phyloP scores from a whole-genome alignment of 2,329 filamentous ascomycete species.

The Trichoderma koningii region DNA sequence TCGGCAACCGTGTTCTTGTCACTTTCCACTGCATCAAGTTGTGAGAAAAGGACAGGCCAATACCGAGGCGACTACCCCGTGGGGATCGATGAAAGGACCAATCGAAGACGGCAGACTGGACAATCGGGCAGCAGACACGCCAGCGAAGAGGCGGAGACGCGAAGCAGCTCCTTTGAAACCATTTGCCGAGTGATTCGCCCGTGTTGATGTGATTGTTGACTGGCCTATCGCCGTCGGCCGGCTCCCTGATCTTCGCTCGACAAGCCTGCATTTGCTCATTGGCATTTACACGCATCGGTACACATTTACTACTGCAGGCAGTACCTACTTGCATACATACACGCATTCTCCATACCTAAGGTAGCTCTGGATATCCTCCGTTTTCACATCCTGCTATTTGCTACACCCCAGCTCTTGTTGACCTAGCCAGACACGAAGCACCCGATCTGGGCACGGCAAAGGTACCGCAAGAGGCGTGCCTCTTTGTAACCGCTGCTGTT shows the following conservation, averaged over 20 bases:
- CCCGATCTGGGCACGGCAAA: neutral
- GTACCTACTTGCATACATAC: constrained; percentile 6
- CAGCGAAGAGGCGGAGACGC: constrained; percentile 17
- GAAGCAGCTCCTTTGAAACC: constrained; percentile 7
- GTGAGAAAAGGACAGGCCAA: neutral
- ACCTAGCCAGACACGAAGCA: neutral
- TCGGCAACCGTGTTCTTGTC: neutral
- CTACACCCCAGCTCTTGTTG: neutral
- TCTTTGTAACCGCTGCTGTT: constrained; percentile 13
- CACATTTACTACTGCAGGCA: neutral
- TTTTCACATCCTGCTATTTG: no score
- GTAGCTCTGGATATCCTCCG: no score
- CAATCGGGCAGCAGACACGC: constrained; percentile 16
- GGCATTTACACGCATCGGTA: neutral
- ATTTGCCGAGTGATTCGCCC: constrained; percentile 7
- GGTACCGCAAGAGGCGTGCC: constrained; percentile 3
- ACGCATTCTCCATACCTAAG: neutral
- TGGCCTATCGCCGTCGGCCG: neutral
- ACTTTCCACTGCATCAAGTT: neutral
- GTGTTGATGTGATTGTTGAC: constrained; percentile 12
- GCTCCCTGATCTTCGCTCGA: constrained; percentile 11
- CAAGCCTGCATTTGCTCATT: neutral
- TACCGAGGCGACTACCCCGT: neutral
- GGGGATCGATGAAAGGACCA: constrained; percentile 5
- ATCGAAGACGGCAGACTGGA: constrained; percentile 7